A percentile compares a stretch with the other conserved stretches of the same genome.
These are phyloP conservation scores for Amaranthus cruentus DNA, from an alignment of 148 eudicot species.

Conservation along the genomic window DNA sequence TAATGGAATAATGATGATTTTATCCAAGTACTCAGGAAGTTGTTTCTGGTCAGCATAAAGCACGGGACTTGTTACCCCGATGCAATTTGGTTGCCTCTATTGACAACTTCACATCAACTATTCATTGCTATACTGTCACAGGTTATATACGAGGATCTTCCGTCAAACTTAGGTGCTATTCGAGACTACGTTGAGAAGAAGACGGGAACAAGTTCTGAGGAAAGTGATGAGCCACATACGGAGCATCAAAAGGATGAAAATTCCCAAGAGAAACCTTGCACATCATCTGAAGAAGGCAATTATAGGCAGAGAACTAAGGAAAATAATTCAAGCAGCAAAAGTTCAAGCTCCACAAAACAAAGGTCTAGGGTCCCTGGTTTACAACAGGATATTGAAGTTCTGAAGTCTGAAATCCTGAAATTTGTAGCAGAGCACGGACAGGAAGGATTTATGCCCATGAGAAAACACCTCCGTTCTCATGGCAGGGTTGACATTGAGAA, in stretches of 20 bases:
- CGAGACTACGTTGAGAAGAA: constrained; percentile 75
- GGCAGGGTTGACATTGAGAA: constrained; percentile 93
- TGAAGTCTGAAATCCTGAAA: constrained; percentile 62
- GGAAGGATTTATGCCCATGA: constrained; percentile 99
- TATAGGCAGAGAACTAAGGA: constrained; percentile 9
- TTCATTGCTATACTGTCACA: constrained; percentile 14
- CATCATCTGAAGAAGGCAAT: constrained; percentile 21
- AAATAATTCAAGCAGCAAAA: constrained; percentile 17
- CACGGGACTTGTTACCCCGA: not conserved
- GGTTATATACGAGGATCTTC: constrained; percentile 98
- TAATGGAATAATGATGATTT: too few species aligned
- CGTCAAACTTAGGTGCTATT: constrained; percentile 90
- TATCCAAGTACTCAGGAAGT: not conserved
- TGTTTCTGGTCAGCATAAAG: not conserved
- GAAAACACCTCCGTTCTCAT: constrained; percentile 82
- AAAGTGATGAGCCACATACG: constrained; percentile 11
- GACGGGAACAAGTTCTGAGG: constrained; percentile 33
- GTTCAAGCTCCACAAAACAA: constrained; percentile 42
- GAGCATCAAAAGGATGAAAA: constrained; percentile 28
- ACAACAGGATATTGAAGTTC: constrained; percentile 80
- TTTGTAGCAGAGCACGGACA: constrained; percentile 81
- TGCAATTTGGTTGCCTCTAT: not conserved
- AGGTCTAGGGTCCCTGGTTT: constrained; percentile 80
- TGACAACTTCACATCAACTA: not conserved
- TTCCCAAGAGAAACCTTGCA: constrained; percentile 24